phyloP scores from a whole-genome alignment of 768 basidiomycete species.

The Fomitopsis serialis region DNA sequence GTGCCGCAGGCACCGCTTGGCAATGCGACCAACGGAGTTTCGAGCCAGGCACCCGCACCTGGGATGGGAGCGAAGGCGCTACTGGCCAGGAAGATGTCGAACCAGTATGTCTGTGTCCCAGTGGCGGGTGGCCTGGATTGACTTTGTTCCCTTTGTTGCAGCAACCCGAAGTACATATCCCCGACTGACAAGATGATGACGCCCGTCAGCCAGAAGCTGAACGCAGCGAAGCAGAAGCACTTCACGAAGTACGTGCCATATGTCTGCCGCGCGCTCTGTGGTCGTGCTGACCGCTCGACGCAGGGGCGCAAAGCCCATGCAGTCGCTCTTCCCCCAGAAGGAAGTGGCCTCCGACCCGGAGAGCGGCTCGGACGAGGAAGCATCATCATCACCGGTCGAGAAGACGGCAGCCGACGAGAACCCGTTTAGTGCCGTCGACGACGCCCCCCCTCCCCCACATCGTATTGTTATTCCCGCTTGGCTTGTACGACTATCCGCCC shows the following conservation, averaged over 20 bases:
- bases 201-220: slow-evolving; percentile 88
- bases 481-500: slow-evolving; percentile 2
- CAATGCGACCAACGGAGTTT: slow-evolving; percentile 48
- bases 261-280: neutral
- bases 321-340: slow-evolving; percentile 51
- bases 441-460: neutral
- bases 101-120: slow-evolving; percentile 54
- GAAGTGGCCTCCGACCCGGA: slow-evolving; percentile 30
- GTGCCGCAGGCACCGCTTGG: slow-evolving; percentile 79
- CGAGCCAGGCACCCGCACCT: slow-evolving; percentile 50
- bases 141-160: slow-evolving; percentile 23
- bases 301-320: slow-evolving; percentile 57
- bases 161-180: slow-evolving; percentile 85
- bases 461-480: neutral
- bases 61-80: slow-evolving; percentile 89
- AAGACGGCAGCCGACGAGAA: slow-evolving; percentile 51
- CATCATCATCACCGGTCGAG: slow-evolving; percentile 21
- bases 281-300: neutral
- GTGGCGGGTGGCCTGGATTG: slow-evolving; percentile 3
- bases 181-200: slow-evolving; percentile 96
- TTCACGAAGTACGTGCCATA: slow-evolving; percentile 67
- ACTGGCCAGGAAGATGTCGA: slow-evolving; percentile 90
- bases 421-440: slow-evolving; percentile 47
- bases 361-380: slow-evolving; percentile 23
- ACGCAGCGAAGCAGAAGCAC: slow-evolving; percentile 87